These are phyloP conservation scores for Backusella liffmaniae DNA, from an alignment of 192 early-diverging fungal species.

Conservation along the genomic window DNA sequence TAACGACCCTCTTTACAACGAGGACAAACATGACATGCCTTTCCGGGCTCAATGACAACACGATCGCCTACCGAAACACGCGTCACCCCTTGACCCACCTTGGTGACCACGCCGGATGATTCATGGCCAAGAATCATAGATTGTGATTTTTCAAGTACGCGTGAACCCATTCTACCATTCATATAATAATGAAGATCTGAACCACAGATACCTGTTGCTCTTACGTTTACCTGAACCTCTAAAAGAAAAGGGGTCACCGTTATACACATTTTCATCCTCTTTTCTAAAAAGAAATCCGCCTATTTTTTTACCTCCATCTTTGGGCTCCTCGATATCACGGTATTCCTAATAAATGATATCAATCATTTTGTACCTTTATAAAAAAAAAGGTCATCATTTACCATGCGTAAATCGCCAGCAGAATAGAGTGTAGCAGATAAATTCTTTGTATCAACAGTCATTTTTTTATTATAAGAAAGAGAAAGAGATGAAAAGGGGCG, in stretches of 20 bases:
- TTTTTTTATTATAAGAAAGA: not conserved
- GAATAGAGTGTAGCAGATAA: not conserved
- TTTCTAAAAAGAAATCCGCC: not conserved
- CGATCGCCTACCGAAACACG: slow-evolving; percentile 40
- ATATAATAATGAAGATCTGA: slow-evolving; percentile 44
- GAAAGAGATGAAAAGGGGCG: not conserved
- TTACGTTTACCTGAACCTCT: not conserved
- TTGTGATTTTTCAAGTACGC: slow-evolving; percentile 26
- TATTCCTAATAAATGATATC: not conserved
- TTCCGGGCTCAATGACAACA: slow-evolving; percentile 44
- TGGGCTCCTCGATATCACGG: not conserved
- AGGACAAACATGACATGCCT: slow-evolving; percentile 31
- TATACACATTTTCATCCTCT: not conserved
- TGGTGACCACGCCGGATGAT: slow-evolving; percentile 37
- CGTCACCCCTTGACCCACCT: slow-evolving; percentile 33
- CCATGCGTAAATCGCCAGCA: not conserved
- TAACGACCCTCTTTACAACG: slow-evolving; percentile 38
- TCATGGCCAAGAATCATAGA: slow-evolving; percentile 46
- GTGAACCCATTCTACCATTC: slow-evolving; percentile 33
- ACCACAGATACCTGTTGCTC: slow-evolving; percentile 41
- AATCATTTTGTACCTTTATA: not conserved
- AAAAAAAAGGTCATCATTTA: not conserved
- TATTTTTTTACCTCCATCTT: not conserved
- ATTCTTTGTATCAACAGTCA: not conserved
- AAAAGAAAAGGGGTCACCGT: not conserved